Evolutionary conservation across 495 filamentous ascomycete genomes (phyloP).

Genomic region (Parathielavia hyrcaniae): DNA sequence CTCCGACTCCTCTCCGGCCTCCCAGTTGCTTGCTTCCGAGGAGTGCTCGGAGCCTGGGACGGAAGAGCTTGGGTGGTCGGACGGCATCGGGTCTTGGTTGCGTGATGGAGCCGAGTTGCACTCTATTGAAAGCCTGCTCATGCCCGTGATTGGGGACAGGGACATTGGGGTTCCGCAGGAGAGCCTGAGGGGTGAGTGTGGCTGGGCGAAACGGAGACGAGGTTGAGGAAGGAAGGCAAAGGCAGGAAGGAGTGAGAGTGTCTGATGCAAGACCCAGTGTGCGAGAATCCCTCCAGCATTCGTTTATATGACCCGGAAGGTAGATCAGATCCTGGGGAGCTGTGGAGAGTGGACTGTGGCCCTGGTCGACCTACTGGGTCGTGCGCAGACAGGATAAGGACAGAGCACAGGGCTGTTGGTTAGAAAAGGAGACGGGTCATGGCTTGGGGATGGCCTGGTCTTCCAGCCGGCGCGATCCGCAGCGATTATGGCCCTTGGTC

Average conservation of each 20-base stretch:
- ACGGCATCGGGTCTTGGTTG: constrained; percentile 26
- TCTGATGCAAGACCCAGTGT: background rate
- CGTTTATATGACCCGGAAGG: constrained; percentile 1
- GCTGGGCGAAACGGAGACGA: background rate
- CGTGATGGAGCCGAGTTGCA: constrained; percentile 28
- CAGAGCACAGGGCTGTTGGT: constrained; percentile 10
- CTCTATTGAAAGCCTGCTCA: constrained; percentile 41
- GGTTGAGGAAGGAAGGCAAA: background rate
- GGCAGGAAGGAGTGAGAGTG: background rate
- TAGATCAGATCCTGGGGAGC: background rate
- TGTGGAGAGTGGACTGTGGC: background rate
- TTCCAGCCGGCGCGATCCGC: constrained; percentile 11
- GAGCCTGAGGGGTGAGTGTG: constrained; percentile 9
- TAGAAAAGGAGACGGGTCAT: background rate
- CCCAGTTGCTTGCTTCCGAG: constrained; percentile 30
- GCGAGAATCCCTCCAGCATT: background rate
- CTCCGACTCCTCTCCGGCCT: constrained; percentile 28
- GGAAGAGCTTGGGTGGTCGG: constrained; percentile 11
- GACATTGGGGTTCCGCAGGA: constrained; percentile 22
- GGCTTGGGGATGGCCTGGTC: constrained; percentile 1
- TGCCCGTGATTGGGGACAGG: constrained; percentile 33
- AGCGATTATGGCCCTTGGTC: background rate
- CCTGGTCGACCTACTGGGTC: constrained; percentile 4
- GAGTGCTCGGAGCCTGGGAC: constrained; percentile 14
- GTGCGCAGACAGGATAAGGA: background rate